A percentile compares a stretch with the other conserved stretches of the same genome.
These are phyloP conservation scores for Nematocida sp. DNA, from an alignment of 371 early-diverging fungal genomes.

Conservation along the genomic window DNA sequence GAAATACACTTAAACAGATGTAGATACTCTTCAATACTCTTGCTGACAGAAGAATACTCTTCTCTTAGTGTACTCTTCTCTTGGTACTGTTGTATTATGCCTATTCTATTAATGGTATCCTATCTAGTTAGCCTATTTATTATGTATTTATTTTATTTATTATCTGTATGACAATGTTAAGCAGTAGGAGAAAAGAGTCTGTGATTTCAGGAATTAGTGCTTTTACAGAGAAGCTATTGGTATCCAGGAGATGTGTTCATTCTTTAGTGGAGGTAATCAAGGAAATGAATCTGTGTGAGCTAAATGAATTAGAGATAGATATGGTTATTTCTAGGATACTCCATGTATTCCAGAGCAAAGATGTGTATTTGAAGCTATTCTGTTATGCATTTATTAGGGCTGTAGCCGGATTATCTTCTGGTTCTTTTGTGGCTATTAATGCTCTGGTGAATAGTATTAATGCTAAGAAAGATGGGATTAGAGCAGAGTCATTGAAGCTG, in stretches of 20 bases:
- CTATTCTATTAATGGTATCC: no score
- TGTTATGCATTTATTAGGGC: constrained; percentile 51
- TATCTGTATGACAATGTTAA: constrained; percentile 13
- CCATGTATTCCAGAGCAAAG: constrained; percentile 56
- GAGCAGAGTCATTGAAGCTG: constrained; percentile 47
- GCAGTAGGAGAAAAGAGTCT: constrained; percentile 4
- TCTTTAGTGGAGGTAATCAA: constrained; percentile 55
- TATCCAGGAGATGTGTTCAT: constrained; percentile 55
- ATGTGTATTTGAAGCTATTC: constrained; percentile 54
- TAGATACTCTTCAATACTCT: no score
- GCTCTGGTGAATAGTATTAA: constrained; percentile 54
- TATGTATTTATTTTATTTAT: neutral
- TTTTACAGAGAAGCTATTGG: constrained; percentile 34
- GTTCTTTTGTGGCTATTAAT: constrained; percentile 59
- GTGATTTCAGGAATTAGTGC: constrained; percentile 25
- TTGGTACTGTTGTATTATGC: no score
- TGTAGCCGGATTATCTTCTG: constrained; percentile 36
- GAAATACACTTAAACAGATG: no score
- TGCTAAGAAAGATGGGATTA: constrained; percentile 28
- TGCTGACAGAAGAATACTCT: no score
- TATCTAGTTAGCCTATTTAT: neutral
- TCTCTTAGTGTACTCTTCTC: no score
- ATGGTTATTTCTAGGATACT: constrained; percentile 54
- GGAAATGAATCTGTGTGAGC: constrained; percentile 20
- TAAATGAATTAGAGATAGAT: constrained; percentile 50